A percentile compares a stretch with the other conserved stretches of the same genome.
Evolutionary conservation across 805 yeast genomes (phyloP).

Genomic region (Ogataea chonburiensis): DNA sequence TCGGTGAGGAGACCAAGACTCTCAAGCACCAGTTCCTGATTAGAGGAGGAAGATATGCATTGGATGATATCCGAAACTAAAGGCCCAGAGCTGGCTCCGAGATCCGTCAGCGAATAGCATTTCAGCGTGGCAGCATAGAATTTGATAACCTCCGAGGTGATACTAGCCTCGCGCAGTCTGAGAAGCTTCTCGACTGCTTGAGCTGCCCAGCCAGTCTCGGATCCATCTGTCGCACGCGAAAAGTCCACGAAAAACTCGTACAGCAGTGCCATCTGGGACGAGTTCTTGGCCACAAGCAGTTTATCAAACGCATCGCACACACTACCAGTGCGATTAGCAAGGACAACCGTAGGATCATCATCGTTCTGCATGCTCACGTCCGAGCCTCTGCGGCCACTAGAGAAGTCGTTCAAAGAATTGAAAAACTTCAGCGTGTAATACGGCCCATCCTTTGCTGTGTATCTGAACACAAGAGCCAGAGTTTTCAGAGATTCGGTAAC

Average conservation of each 20-base stretch:
- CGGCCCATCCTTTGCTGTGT: conserved; percentile 31
- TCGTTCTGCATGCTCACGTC: conserved; percentile 40
- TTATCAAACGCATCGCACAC: conserved; percentile 23
- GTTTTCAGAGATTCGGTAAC: conserved; percentile 48
- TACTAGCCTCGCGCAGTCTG: conserved; percentile 22
- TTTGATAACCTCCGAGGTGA: conserved; percentile 35
- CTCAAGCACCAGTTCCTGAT: conserved; percentile 35
- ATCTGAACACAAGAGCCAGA: conserved; percentile 40
- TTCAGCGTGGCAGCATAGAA: conserved; percentile 37
- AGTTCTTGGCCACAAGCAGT: conserved; percentile 17
- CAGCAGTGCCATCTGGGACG: conserved; percentile 20
- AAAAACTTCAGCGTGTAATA: conserved; percentile 32
- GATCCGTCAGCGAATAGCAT: conserved; percentile 31
- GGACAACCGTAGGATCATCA: conserved; percentile 30
- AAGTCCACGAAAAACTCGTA: conserved; percentile 28
- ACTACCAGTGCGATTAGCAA: conserved; percentile 11
- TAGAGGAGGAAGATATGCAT: conserved; percentile 25
- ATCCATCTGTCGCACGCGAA: conserved; percentile 28
- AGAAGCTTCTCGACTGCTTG: conserved; percentile 18
- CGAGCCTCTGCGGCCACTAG: conserved; percentile 32
- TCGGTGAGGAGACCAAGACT: conserved; percentile 24
- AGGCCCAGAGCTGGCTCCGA: conserved; percentile 31
- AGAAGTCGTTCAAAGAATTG: conserved; percentile 22
- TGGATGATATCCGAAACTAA: conserved; percentile 22
- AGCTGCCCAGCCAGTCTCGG: conserved; percentile 23